These are phyloP conservation scores for Infundibulicybe gibba DNA, from an alignment of 768 basidiomycete species.

Conservation along the genomic window DNA sequence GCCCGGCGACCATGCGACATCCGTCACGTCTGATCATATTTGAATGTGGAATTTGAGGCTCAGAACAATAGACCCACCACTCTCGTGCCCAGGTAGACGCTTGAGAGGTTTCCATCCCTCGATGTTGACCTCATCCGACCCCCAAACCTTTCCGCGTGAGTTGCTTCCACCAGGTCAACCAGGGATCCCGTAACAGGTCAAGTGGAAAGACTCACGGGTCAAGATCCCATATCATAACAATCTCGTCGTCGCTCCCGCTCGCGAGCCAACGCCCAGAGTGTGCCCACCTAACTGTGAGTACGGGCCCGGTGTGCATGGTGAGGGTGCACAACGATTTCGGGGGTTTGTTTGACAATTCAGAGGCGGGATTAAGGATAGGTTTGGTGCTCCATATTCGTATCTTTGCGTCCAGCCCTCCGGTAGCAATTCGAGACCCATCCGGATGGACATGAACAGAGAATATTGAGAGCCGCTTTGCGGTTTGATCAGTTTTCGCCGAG, in stretches of 20 bases:
- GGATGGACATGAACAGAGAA: conserved; percentile 95
- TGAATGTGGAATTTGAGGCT: conserved; percentile 1
- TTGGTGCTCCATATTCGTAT: conserved; percentile 97
- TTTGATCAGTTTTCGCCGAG: conserved; percentile 56
- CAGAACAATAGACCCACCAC: conserved; percentile 53
- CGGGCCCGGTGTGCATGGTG: conserved; percentile 91
- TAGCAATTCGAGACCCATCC: conserved; percentile 95
- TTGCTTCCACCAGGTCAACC: conserved; percentile 37
- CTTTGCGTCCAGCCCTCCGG: conserved; percentile 93
- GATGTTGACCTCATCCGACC: conserved; percentile 91
- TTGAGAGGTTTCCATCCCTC: conserved; percentile 97
- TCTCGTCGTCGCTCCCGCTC: conserved; percentile 93
- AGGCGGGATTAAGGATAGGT: conserved; percentile 78
- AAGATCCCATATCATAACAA: conserved; percentile 96
- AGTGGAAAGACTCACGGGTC: conserved; percentile 70
- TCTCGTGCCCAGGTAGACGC: conserved; percentile 90
- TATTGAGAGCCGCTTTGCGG: conserved; percentile 73
- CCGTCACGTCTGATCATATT: conserved; percentile 73
- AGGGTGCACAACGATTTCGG: conserved; percentile 90
- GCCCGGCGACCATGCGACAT: conserved; percentile 92
- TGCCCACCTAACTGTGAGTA: conserved; percentile 90
- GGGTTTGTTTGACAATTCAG: conserved; percentile 64
- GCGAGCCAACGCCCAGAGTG: conserved; percentile 92
- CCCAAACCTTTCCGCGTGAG: conserved; percentile 87
- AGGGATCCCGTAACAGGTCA: not conserved